Evolutionary conservation across 805 yeast species (phyloP).

Genomic region (Candida oleophila): DNA sequence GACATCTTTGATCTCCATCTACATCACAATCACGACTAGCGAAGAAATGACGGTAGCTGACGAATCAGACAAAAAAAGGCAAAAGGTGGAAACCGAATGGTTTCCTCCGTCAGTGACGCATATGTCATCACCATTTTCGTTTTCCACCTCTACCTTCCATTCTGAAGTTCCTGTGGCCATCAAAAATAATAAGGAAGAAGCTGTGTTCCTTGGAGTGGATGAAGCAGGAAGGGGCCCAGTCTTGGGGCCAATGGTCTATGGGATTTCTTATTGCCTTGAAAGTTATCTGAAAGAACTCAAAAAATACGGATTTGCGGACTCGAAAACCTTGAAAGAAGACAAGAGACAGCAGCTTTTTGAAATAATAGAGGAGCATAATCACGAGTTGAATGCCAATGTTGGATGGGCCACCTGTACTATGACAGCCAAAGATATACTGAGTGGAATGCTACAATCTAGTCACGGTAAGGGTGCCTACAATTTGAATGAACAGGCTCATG

Average conservation of each 20-base stretch:
- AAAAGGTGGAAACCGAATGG: slow-evolving; percentile 20
- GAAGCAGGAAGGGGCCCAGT: slow-evolving; percentile 99
- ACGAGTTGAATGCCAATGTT: slow-evolving; percentile 52
- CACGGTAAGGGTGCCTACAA: slow-evolving; percentile 58
- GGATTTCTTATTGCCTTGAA: slow-evolving; percentile 72
- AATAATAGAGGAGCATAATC: slow-evolving; percentile 47
- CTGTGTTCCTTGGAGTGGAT: slow-evolving; percentile 82
- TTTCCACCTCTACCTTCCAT: slow-evolving; percentile 47
- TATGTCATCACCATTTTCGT: slow-evolving; percentile 23
- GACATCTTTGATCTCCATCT: too few relatives aligned
- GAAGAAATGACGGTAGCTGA: not conserved
- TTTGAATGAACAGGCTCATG: slow-evolving; percentile 95
- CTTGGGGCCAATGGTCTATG: slow-evolving; percentile 96
- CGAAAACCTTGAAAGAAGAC: slow-evolving; percentile 78
- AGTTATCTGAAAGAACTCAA: slow-evolving; percentile 46
- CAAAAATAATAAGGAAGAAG: slow-evolving; percentile 26
- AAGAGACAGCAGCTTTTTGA: slow-evolving; percentile 63
- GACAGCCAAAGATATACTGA: slow-evolving; percentile 83
- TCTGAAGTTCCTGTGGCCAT: slow-evolving; percentile 49
- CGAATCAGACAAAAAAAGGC: slow-evolving; percentile 5
- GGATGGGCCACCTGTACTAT: slow-evolving; percentile 89
- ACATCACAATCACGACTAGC: too few relatives aligned
- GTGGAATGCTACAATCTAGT: slow-evolving; percentile 75
- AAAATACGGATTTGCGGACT: slow-evolving; percentile 85
- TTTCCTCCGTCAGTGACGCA: slow-evolving; percentile 32